Conservation (phyloP, 2,329 filamentous ascomycete species). For the Samsoniella hepiali region DNA sequence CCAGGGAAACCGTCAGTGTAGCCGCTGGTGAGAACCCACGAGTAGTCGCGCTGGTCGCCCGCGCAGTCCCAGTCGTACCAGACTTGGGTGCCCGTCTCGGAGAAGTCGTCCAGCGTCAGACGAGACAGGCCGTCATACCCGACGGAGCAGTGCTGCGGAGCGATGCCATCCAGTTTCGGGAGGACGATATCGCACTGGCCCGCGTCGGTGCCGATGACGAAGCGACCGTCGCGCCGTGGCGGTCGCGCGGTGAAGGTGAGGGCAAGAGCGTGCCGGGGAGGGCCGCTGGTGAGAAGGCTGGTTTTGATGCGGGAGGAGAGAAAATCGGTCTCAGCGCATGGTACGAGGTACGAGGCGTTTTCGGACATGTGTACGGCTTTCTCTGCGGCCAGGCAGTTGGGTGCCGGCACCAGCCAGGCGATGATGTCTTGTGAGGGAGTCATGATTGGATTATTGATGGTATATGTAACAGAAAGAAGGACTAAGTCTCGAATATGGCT, state of each 20-base stretch:
- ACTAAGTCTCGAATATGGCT: slow-evolving; percentile 4
- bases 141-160: slow-evolving; percentile 36
- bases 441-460: slow-evolving; percentile 16
- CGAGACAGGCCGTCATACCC: slow-evolving; percentile 38
- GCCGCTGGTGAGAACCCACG: slow-evolving; percentile 37
- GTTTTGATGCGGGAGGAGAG: slow-evolving; percentile 31
- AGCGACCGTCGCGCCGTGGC: slow-evolving; percentile 35
- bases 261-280: slow-evolving; percentile 32
- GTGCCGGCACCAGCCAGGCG: slow-evolving; percentile 40
- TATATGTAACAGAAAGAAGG: not conserved
- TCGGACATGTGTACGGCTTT: slow-evolving; percentile 31
- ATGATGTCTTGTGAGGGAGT: slow-evolving; percentile 31
- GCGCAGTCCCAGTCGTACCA: slow-evolving; percentile 42
- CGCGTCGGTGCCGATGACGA: slow-evolving; percentile 39
- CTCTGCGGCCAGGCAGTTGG: slow-evolving; percentile 33
- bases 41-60: slow-evolving; percentile 35
- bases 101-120: slow-evolving; percentile 39
- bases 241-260: slow-evolving; percentile 33
- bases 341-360: slow-evolving; percentile 30
- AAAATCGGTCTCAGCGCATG: slow-evolving; percentile 25
- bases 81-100: slow-evolving; percentile 37
- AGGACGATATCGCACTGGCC: slow-evolving; percentile 36
- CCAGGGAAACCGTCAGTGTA: slow-evolving; percentile 33
- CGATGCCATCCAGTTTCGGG: slow-evolving; percentile 33
- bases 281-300: slow-evolving; percentile 21